Evolutionary conservation across 805 yeast species (phyloP).

Genomic region (Saccharomycopsis vini): DNA sequence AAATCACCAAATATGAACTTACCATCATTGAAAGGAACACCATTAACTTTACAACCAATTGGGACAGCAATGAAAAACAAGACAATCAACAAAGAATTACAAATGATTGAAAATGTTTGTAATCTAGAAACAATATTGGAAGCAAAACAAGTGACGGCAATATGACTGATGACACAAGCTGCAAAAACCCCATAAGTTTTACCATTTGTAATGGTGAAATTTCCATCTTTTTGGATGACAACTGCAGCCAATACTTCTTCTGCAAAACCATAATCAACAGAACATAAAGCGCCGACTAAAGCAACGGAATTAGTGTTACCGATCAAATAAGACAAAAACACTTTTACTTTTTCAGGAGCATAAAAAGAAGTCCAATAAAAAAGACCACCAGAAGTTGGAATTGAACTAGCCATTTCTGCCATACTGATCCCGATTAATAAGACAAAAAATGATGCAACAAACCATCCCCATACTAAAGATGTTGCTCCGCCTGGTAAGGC

Average conservation of each 20-base stretch:
- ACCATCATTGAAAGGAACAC: constrained; percentile 37
- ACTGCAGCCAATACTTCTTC: constrained; percentile 52
- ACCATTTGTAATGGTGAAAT: constrained; percentile 44
- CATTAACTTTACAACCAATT: constrained; percentile 38
- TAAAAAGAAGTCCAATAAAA: constrained; percentile 62
- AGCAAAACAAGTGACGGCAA: constrained; percentile 42
- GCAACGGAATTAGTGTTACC: constrained; percentile 66
- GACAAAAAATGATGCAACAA: constrained; percentile 46
- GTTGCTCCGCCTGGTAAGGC: constrained; percentile 38
- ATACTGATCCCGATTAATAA: constrained; percentile 50
- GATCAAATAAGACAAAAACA: constrained; percentile 50
- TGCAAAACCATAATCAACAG: constrained; percentile 63
- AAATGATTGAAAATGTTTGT: constrained; percentile 49
- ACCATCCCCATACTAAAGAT: constrained; percentile 64
- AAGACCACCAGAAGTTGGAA: constrained; percentile 71
- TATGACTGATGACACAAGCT: constrained; percentile 48
- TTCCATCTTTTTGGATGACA: constrained; percentile 43
- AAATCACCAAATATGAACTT: constrained; percentile 46
- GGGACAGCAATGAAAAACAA: constrained; percentile 58
- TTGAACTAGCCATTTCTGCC: constrained; percentile 58
- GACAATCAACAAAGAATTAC: constrained; percentile 44
- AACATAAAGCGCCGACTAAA: constrained; percentile 54
- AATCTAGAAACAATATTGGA: constrained; percentile 48
- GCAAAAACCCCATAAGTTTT: constrained; percentile 58
- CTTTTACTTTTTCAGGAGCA: constrained; percentile 45